phyloP scores from a whole-genome alignment of 2,329 filamentous ascomycete species.

The Nakataea oryzae region DNA sequence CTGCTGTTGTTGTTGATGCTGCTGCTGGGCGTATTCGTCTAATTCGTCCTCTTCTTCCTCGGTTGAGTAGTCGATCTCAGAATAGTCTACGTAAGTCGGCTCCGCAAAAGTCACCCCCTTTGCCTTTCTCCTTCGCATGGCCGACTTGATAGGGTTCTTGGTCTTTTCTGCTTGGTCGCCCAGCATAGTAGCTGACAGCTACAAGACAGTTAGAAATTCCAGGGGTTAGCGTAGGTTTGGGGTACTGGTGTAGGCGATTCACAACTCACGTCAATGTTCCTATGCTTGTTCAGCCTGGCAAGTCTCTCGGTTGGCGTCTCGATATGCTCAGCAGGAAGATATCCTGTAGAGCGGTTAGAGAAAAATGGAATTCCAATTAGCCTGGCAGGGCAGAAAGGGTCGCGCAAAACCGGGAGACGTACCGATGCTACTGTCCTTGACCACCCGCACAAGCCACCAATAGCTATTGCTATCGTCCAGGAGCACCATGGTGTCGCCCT shows the following conservation, averaged over 20 bases:
- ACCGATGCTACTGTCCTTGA: constrained; percentile 94
- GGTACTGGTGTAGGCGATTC: background rate
- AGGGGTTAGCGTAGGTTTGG: background rate
- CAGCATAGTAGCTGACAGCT: constrained; percentile 54
- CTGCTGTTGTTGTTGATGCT: constrained; percentile 16
- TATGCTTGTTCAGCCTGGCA: constrained; percentile 90
- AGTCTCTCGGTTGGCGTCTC: constrained; percentile 94
- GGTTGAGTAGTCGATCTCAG: constrained; percentile 74
- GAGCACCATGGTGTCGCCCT: constrained; percentile 97
- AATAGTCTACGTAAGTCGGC: constrained; percentile 81
- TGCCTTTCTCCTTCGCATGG: constrained; percentile 68
- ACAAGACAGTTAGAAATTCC: constrained; percentile 15
- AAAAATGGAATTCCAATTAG: background rate
- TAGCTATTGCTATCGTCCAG: constrained; percentile 99
- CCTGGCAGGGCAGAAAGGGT: background rate
- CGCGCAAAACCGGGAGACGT: constrained; percentile 11
- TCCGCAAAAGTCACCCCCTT: constrained; percentile 82
- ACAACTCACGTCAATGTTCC: constrained; percentile 84
- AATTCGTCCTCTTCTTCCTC: constrained; percentile 54
- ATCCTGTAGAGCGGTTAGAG: constrained; percentile 46
- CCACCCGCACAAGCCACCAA: constrained; percentile 96
- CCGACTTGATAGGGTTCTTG: constrained; percentile 73
- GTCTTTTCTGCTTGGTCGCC: constrained; percentile 62
- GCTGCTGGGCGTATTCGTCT: constrained; percentile 20
- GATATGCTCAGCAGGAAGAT: constrained; percentile 94